Evolutionary conservation across 1,284 basidiomycete species (phyloP).

Genomic region (Trametes hirsuta): DNA sequence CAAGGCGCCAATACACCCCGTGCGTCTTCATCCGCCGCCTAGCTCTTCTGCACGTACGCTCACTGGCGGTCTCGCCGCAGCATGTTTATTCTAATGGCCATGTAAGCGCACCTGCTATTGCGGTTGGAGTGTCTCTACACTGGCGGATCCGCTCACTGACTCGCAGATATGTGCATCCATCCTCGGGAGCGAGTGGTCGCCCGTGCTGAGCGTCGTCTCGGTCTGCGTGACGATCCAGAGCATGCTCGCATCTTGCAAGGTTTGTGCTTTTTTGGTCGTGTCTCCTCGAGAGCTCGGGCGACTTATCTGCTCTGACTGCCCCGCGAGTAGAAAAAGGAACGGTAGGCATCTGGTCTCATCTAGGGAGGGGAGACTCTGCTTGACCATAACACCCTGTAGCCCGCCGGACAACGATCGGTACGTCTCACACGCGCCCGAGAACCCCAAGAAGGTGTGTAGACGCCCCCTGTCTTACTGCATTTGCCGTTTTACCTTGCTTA

Average conservation of each 20-base stretch:
- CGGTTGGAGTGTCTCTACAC: too few species aligned
- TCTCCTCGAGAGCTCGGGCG: background rate
- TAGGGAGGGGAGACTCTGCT: background rate
- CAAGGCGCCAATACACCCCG: conserved; percentile 74
- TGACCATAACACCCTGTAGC: conserved; percentile 38
- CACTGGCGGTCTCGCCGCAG: conserved; percentile 39
- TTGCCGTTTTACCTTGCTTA: conserved; percentile 13
- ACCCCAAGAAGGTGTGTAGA: conserved; percentile 78
- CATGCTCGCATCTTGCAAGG: conserved; percentile 88
- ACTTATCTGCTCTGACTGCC: conserved; percentile 3
- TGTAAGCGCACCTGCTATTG: conserved; percentile 46
- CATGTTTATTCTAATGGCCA: conserved; percentile 87
- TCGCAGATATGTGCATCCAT: conserved; percentile 82
- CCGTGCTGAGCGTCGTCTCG: conserved; percentile 76
- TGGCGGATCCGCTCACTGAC: background rate
- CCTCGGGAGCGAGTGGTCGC: conserved; percentile 85
- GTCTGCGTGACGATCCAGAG: conserved; percentile 85
- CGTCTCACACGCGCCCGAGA: conserved; percentile 76
- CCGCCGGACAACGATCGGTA: conserved; percentile 83
- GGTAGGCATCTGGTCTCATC: conserved; percentile 43
- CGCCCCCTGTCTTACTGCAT: background rate
- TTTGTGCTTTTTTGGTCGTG: conserved; percentile 33
- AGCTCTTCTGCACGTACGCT: background rate
- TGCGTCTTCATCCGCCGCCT: conserved; percentile 40
- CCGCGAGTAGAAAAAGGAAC: conserved; percentile 65